phyloP scores from a whole-genome alignment of 2,329 filamentous ascomycete species.

The Chaetomiaceae sp. region DNA sequence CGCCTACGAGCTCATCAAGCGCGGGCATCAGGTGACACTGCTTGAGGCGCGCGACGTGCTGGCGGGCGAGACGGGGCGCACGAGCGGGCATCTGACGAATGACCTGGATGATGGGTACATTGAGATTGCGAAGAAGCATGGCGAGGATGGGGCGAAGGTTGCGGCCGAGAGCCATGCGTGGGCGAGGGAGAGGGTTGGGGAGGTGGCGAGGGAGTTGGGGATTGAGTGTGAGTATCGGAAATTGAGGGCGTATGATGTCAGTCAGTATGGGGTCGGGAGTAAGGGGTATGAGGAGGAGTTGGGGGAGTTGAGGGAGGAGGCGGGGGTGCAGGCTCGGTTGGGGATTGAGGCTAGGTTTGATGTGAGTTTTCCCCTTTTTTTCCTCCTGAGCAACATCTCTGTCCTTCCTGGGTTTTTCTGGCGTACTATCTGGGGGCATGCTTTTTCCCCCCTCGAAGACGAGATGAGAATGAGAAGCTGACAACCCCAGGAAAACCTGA shows the following conservation, averaged over 20 bases:
- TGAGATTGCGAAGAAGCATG: slow-evolving; percentile 46
- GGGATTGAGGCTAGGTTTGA: slow-evolving; percentile 38
- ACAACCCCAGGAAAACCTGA: slow-evolving; percentile 32
- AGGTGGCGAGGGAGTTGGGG: slow-evolving; percentile 41
- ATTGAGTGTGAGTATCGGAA: slow-evolving; percentile 52
- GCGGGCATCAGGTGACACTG: slow-evolving; percentile 44
- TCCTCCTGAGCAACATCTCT: no score
- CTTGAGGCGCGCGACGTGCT: slow-evolving; percentile 50
- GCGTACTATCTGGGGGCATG: no score
- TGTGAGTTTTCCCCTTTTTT: slow-evolving; percentile 11
- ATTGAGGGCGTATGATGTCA: slow-evolving; percentile 44
- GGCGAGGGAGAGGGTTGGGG: slow-evolving; percentile 45
- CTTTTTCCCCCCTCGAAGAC: no score
- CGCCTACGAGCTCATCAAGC: slow-evolving; percentile 47
- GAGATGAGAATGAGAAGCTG: no score
- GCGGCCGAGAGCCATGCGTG: slow-evolving; percentile 50
- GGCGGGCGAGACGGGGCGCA: slow-evolving; percentile 48
- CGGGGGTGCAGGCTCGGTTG: slow-evolving; percentile 36
- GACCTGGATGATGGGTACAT: slow-evolving; percentile 48
- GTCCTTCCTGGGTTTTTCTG: no score
- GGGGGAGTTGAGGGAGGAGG: slow-evolving; percentile 40
- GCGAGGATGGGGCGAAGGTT: slow-evolving; percentile 39
- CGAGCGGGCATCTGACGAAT: slow-evolving; percentile 48
- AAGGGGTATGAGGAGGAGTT: slow-evolving; percentile 41
- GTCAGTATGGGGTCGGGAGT: slow-evolving; percentile 39